Percentiles rank a stretch among this genome's conserved stretches.
Evolutionary conservation across 768 basidiomycete species (phyloP).

Genomic region (Mycena indigotica): DNA sequence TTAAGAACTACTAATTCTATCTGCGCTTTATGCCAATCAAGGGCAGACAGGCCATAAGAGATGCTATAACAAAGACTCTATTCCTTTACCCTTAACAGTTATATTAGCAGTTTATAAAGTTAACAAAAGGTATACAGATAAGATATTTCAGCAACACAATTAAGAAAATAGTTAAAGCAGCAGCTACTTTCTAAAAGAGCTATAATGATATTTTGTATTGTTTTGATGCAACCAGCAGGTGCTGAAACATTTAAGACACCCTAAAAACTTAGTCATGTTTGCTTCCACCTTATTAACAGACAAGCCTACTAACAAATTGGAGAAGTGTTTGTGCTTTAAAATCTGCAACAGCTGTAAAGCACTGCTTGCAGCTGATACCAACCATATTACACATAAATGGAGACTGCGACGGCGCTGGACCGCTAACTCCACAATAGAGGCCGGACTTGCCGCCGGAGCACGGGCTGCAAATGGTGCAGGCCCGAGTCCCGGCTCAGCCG

Average conservation of each 20-base stretch:
- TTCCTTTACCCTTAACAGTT: neutral
- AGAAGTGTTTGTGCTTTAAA: neutral
- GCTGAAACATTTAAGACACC: neutral
- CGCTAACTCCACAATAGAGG: no score
- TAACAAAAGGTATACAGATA: neutral
- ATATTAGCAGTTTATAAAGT: neutral
- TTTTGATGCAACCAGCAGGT: neutral
- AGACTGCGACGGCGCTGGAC: no score
- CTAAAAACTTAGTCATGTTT: neutral
- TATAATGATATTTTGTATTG: neutral
- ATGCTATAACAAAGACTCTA: neutral
- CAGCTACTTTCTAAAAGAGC: neutral
- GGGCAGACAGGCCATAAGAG: neutral
- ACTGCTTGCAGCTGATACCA: neutral
- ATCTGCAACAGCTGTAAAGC: neutral
- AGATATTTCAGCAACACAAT: neutral
- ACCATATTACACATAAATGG: neutral
- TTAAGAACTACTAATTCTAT: neutral
- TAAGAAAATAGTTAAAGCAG: neutral
- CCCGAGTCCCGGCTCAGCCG: no score
- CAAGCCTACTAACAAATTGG: neutral
- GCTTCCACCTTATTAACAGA: no score
- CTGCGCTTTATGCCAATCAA: neutral
- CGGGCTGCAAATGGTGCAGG: no score
- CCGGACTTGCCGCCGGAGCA: no score